These are phyloP conservation scores for Neocatenulostroma microsporum DNA, from an alignment of 2,329 filamentous ascomycete genomes.

Conservation along the genomic window DNA sequence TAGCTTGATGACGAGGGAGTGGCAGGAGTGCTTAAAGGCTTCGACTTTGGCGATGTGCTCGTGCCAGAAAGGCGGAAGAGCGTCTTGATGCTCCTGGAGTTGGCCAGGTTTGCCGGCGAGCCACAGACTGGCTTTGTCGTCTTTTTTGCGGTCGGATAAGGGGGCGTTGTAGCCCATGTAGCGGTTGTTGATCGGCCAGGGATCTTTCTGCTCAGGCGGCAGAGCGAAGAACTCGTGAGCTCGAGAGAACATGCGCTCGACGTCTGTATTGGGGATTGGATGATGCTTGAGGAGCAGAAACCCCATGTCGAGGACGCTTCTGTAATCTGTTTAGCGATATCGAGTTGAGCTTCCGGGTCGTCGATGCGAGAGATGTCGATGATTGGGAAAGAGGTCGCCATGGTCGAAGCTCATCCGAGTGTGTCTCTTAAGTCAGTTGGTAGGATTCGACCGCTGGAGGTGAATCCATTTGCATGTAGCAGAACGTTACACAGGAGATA, in stretches of 20 bases:
- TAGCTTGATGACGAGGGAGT: slow-evolving; percentile 15
- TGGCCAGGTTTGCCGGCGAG: slow-evolving; percentile 14
- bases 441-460: no score
- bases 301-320: slow-evolving; percentile 13
- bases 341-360: slow-evolving; percentile 6
- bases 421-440: no score
- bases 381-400: slow-evolving; percentile 8
- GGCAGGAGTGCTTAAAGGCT: slow-evolving; percentile 17
- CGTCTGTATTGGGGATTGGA: slow-evolving; percentile 8
- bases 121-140: slow-evolving; percentile 22
- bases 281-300: slow-evolving; percentile 14
- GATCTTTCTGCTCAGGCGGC: slow-evolving; percentile 6
- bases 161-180: slow-evolving; percentile 16
- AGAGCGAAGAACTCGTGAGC: slow-evolving; percentile 7
- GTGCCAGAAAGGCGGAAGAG: slow-evolving; percentile 18
- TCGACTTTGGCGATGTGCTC: slow-evolving; percentile 14
- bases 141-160: slow-evolving; percentile 15
- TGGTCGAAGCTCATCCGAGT: no score
- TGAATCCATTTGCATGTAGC: no score
- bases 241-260: slow-evolving; percentile 11
- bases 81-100: slow-evolving; percentile 6
- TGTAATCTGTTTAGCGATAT: slow-evolving; percentile 10
- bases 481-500: no score
- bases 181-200: slow-evolving; percentile 16
- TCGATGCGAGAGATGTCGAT: slow-evolving; percentile 9